Percentiles rank a stretch among this genome's conserved stretches.
Evolutionary conservation across 2,329 filamentous ascomycete species (phyloP).

Genomic region (Hymenoscyphus occultus): DNA sequence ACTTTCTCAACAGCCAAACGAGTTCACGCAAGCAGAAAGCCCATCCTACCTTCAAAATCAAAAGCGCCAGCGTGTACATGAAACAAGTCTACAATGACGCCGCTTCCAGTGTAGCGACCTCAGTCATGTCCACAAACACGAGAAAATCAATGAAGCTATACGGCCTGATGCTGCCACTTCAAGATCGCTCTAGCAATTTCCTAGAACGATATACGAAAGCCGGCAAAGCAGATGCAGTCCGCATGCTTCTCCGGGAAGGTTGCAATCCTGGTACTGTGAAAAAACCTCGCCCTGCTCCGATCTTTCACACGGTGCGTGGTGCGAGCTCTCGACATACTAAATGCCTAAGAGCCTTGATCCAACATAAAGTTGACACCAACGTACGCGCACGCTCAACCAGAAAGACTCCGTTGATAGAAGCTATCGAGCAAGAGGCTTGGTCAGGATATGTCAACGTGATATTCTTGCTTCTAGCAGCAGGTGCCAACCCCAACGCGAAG

Average conservation of each 20-base stretch:
- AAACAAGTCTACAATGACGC: constrained; percentile 16
- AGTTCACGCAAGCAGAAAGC: neutral
- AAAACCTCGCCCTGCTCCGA: constrained; percentile 11
- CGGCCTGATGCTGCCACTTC: constrained; percentile 16
- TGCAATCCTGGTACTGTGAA: constrained; percentile 15
- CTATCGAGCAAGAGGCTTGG: constrained; percentile 16
- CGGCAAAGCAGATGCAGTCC: constrained; percentile 4
- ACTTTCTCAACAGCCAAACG: neutral
- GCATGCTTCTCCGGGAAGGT: constrained; percentile 11
- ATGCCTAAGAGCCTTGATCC: constrained; percentile 16
- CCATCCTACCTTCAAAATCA: constrained; percentile 9
- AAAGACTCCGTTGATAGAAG: constrained; percentile 16
- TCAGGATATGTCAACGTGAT: constrained; percentile 16
- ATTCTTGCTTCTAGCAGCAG: constrained; percentile 15
- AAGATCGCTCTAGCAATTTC: constrained; percentile 16
- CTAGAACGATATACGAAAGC: constrained; percentile 14
- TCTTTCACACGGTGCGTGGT: constrained; percentile 16
- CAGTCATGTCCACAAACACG: constrained; percentile 16
- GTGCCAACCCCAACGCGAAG: constrained; percentile 15
- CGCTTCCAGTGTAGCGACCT: constrained; percentile 17
- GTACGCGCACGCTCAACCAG: constrained; percentile 11
- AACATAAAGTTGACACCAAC: constrained; percentile 7
- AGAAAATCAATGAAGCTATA: constrained; percentile 12
- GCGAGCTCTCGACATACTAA: constrained; percentile 16
- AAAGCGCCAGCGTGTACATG: constrained; percentile 18